Base-by-base conservation (phyloP, 192 early-diverging fungal genomes). In the Coemansia sp. region DNA sequence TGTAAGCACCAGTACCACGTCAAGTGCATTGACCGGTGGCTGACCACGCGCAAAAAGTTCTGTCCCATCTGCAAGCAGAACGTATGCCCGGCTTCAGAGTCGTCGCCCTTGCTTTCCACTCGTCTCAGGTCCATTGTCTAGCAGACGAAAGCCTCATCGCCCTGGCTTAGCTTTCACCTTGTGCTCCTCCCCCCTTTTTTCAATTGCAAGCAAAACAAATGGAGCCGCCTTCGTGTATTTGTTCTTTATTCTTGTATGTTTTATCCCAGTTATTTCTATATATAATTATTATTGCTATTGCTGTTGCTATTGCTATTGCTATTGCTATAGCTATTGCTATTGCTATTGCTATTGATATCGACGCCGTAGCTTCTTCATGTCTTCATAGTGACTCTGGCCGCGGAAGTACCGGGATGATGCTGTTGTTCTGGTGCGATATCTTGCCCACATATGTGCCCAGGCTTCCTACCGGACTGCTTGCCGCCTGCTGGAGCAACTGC, bases 1-100 rank as follows among this genome's bases (percentile, higher is more conserved):
- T 98, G 96, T 74, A 83, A 72, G 46, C 96, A 98, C 68, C 84
- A 92, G 62, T 97, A 91, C 64, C 96, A 98, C 66, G 82, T 86
- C 19, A 70, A 69, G 19, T 98, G 96, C 68, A 87, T 98, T 27
- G 96, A 98, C 64, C 87, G 83, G 65, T 98, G 95, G 95, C 82
- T 98, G 23, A 93, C 90, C 1, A 85, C 87, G 6, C 82, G 87
- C 32, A 93, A 96, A 68, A 87, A 81, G 60, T 86, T 85, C 36
- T 90, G 89, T 56, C 89, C 89, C 57, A 88, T 98, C 74, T 89
- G 94, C 89, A 93, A 90, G 83, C 85, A 69, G 58, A 63, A 58
- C 63, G 62, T 81, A 25, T 72, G 71, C 39, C 76, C 77, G 11
- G 55, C 62, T 11, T 46, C 69, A 1, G 78, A 81, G 48, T 53